phyloP scores from a whole-genome alignment of 164 flowering plant genomes.

The Warburgia ugandensis region DNA sequence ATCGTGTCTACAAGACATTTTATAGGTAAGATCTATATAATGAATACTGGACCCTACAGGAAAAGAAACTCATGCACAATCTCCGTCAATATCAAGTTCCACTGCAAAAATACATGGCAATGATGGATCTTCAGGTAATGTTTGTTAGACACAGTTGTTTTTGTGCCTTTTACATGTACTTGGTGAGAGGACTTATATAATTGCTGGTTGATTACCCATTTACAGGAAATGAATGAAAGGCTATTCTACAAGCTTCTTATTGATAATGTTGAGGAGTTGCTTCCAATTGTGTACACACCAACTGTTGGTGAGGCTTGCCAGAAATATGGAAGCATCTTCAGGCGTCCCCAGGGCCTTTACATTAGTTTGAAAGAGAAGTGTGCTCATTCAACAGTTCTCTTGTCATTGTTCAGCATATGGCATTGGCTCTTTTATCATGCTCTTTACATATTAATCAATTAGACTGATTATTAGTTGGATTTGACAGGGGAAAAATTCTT shows the following conservation, averaged over 20 bases:
- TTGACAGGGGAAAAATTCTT: slow-evolving; percentile 71
- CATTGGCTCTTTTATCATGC: too few relatives aligned
- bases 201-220: neutral
- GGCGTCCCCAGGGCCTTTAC: slow-evolving; percentile 80
- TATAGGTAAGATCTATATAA: too few relatives aligned
- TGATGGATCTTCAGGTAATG: slow-evolving; percentile 83
- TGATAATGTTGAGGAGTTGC: slow-evolving; percentile 79
- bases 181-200: too few relatives aligned
- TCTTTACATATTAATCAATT: too few relatives aligned
- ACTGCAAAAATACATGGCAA: slow-evolving; percentile 61
- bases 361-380: slow-evolving; percentile 79
- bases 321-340: slow-evolving; percentile 74
- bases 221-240: slow-evolving; percentile 67
- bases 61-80: slow-evolving; percentile 60
- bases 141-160: neutral
- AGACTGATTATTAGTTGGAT: too few relatives aligned
- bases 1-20: too few relatives aligned
- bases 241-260: slow-evolving; percentile 78
- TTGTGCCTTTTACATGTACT: too few relatives aligned
- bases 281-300: slow-evolving; percentile 80
- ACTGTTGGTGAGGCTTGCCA: slow-evolving; percentile 92
- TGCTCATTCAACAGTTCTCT: too few relatives aligned
- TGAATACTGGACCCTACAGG: too few relatives aligned
- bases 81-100: slow-evolving; percentile 72
- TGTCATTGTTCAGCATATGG: too few relatives aligned